phyloP scores from a whole-genome alignment of 805 yeast species.

The Kodamaea leandrae region DNA sequence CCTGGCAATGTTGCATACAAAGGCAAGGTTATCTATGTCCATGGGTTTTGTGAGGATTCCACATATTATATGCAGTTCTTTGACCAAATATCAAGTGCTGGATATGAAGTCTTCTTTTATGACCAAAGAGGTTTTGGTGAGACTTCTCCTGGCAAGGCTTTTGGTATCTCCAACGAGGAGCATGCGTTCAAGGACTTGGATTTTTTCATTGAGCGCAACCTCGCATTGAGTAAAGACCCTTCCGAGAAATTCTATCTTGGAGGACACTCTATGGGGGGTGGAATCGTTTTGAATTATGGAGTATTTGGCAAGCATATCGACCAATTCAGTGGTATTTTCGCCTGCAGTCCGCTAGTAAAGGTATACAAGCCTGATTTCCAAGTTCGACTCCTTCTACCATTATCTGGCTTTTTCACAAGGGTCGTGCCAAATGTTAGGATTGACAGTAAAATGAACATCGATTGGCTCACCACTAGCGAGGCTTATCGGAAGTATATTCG shows the following conservation, averaged over 20 bases:
- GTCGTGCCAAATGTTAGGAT: slow-evolving; percentile 49
- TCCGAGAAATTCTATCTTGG: slow-evolving; percentile 47
- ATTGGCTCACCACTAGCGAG: slow-evolving; percentile 51
- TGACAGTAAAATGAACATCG: slow-evolving; percentile 53
- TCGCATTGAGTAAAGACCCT: slow-evolving; percentile 30
- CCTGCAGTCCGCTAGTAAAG: slow-evolving; percentile 57
- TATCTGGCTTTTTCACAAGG: slow-evolving; percentile 39
- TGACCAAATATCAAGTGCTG: slow-evolving; percentile 50
- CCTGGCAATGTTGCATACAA: slow-evolving; percentile 33
- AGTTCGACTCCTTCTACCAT: slow-evolving; percentile 27
- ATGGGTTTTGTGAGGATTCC: slow-evolving; percentile 68
- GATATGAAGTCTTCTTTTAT: slow-evolving; percentile 65
- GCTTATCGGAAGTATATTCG: slow-evolving; percentile 46
- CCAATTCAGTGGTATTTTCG: slow-evolving; percentile 45
- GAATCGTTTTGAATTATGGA: slow-evolving; percentile 61
- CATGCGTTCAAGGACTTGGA: slow-evolving; percentile 60
- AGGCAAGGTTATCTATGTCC: slow-evolving; percentile 61
- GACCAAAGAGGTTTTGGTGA: slow-evolving; percentile 78
- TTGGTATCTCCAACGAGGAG: slow-evolving; percentile 57
- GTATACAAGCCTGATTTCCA: slow-evolving; percentile 52
- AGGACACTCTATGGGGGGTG: slow-evolving; percentile 87
- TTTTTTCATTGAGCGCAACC: slow-evolving; percentile 47
- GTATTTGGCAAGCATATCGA: slow-evolving; percentile 51
- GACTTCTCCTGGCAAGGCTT: slow-evolving; percentile 51
- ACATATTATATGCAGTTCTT: slow-evolving; percentile 48